Evolutionary conservation across 169 alveolate species (phyloP).

Genomic region (Plasmodium cynomolgi): DNA sequence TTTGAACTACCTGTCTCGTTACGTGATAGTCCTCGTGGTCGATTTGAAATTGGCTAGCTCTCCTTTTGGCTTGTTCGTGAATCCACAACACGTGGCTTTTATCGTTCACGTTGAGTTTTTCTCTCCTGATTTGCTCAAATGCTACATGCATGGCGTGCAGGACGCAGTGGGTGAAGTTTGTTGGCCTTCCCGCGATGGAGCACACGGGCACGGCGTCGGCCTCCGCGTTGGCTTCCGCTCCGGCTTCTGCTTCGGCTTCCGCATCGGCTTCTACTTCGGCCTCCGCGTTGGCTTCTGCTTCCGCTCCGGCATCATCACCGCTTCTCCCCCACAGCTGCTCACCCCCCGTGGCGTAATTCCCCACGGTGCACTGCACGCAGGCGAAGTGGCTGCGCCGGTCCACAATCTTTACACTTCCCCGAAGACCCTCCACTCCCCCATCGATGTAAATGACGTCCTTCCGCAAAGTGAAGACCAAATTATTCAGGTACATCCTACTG

Average conservation of each 20-base stretch:
- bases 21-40: conserved; percentile 16
- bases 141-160: conserved; percentile 23
- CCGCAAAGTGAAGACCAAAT: conserved; percentile 16
- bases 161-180: conserved; percentile 80
- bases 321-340: too few species aligned
- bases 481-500: conserved; percentile 28
- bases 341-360: conserved; percentile 26
- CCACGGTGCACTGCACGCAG: conserved; percentile 75
- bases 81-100: conserved; percentile 17
- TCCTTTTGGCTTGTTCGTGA: conserved; percentile 30
- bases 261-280: too few species aligned
- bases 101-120: not conserved
- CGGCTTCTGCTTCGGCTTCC: too few species aligned
- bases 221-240: too few species aligned
- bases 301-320: too few species aligned
- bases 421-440: conserved; percentile 82
- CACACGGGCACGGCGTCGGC: conserved; percentile 76
- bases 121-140: not conserved
- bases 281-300: too few species aligned
- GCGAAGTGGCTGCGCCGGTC: conserved; percentile 56
- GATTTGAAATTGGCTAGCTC: conserved; percentile 23
- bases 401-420: conserved; percentile 78
- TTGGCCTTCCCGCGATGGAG: conserved; percentile 65
- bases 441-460: conserved; percentile 70
- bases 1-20: conserved; percentile 33